Percentiles rank a stretch among this genome's conserved stretches.
phyloP scores from a whole-genome alignment of 2,329 filamentous ascomycete species.

The Dryadomyces quercivorus region DNA sequence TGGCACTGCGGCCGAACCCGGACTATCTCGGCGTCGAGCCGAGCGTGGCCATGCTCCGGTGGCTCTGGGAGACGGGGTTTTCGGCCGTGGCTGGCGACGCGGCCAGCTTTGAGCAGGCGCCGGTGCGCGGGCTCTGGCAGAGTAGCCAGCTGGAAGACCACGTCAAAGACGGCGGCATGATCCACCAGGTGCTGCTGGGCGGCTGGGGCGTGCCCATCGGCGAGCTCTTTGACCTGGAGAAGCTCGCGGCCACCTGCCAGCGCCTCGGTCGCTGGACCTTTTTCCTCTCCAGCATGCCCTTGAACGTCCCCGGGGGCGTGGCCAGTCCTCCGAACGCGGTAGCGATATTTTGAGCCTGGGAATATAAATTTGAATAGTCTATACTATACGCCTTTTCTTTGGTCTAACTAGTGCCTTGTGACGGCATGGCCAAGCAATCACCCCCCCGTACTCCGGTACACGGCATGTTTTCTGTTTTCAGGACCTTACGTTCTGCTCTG shows the following conservation, averaged over 20 bases:
- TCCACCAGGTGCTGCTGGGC: conserved; percentile 28
- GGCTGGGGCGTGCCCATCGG: conserved; percentile 39
- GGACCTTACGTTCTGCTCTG: no score
- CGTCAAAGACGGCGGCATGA: conserved; percentile 1
- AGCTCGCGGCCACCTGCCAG: conserved; percentile 20
- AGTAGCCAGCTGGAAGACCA: conserved; percentile 17
- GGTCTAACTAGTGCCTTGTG: no score
- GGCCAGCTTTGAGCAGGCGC: conserved; percentile 28
- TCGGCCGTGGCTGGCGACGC: conserved; percentile 30
- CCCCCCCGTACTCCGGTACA: no score
- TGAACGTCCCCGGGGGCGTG: conserved; percentile 25
- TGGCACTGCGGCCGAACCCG: conserved; percentile 13
- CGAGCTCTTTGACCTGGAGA: conserved; percentile 33
- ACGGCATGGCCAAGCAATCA: no score
- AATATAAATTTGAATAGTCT: no score
- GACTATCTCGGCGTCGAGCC: conserved; percentile 25
- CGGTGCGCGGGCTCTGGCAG: conserved; percentile 13
- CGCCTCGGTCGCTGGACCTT: conserved; percentile 22
- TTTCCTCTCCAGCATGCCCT: conserved; percentile 24
- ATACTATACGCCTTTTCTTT: no score
- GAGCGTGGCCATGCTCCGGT: conserved; percentile 22
- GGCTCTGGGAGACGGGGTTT: conserved; percentile 34
- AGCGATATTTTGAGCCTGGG: conserved; percentile 19
- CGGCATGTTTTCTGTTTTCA: no score
- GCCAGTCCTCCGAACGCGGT: conserved; percentile 24